These are phyloP conservation scores for Warburgia ugandensis DNA, from an alignment of 164 flowering plant species.

Conservation along the genomic window DNA sequence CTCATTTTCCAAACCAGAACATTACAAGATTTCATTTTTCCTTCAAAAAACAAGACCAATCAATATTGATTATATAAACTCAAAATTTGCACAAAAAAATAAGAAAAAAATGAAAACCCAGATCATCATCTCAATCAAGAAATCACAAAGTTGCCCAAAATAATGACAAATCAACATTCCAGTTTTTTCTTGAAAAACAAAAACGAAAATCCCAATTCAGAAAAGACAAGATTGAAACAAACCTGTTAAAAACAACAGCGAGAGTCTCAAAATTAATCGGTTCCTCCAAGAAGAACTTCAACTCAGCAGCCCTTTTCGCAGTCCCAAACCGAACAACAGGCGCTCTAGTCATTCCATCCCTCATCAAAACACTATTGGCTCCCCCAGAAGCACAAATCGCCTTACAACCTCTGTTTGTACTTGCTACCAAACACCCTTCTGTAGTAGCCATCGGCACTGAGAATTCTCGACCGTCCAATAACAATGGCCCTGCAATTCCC, in stretches of 20 bases:
- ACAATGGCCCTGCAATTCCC: conserved; percentile 80
- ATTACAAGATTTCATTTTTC: too few species aligned
- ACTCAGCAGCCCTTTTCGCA: conserved; percentile 50
- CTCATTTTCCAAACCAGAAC: too few species aligned
- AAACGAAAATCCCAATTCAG: too few species aligned
- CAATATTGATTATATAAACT: too few species aligned
- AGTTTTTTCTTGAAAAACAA: too few species aligned
- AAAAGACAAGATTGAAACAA: too few species aligned
- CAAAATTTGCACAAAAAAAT: too few species aligned
- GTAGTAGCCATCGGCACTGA: conserved; percentile 91
- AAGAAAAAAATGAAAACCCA: too few species aligned
- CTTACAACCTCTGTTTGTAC: conserved; percentile 71
- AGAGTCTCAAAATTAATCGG: conserved; percentile 51
- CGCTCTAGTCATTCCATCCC: conserved; percentile 69
- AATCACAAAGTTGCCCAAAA: too few species aligned
- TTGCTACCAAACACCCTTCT: conserved; percentile 80
- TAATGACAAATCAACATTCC: too few species aligned
- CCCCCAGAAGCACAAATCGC: conserved; percentile 63
- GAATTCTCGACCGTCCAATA: conserved; percentile 61
- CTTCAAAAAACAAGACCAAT: too few species aligned
- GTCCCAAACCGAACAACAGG: conserved; percentile 62
- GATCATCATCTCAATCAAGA: too few species aligned
- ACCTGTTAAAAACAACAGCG: conserved; percentile 46
- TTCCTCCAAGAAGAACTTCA: conserved; percentile 58
- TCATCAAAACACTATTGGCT: conserved; percentile 37